Evolutionary conservation across 495 filamentous ascomycete genomes (phyloP).

Genomic region (Daldinia decipiens): DNA sequence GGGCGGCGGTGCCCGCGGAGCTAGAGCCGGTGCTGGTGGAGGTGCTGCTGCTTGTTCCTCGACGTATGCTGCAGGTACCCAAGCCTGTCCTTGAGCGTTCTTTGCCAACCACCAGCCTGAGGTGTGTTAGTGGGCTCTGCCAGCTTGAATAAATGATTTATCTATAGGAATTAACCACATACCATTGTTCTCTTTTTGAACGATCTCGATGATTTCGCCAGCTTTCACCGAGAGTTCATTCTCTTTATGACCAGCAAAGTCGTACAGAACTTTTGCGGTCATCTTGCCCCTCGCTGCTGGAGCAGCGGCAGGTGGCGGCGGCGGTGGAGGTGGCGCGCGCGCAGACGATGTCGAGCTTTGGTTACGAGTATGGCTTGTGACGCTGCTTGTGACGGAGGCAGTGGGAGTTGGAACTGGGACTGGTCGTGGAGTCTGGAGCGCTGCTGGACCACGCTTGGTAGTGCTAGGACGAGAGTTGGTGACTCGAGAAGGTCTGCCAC

Average conservation of each 20-base stretch:
- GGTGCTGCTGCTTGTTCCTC: conserved; percentile 75
- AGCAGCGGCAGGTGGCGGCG: conserved; percentile 64
- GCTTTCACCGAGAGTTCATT: conserved; percentile 82
- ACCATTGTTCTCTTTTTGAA: conserved; percentile 93
- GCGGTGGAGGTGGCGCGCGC: conserved; percentile 69
- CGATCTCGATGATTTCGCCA: conserved; percentile 83
- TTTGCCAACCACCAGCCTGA: conserved; percentile 95
- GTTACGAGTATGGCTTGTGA: conserved; percentile 59
- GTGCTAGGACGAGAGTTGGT: conserved; percentile 60
- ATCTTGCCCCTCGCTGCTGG: conserved; percentile 71
- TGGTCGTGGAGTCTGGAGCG: conserved; percentile 57
- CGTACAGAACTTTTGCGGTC: conserved; percentile 88
- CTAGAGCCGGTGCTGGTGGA: conserved; percentile 66
- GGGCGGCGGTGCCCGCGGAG: conserved; percentile 64
- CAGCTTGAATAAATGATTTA: conserved; percentile 35
- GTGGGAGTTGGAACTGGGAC: conserved; percentile 59
- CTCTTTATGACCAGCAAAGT: conserved; percentile 79
- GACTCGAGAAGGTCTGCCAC: conserved; percentile 77
- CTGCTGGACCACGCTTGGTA: conserved; percentile 57
- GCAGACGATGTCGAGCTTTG: conserved; percentile 54
- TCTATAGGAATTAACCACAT: conserved; percentile 49
- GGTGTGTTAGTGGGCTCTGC: conserved; percentile 33
- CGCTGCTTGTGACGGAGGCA: conserved; percentile 47
- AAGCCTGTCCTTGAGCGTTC: conserved; percentile 76
- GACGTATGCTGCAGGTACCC: conserved; percentile 93